A percentile compares a stretch with the other conserved stretches of the same genome.
Conservation (phyloP, 352 stramenopile species). For the Phytophthora cryptogea region DNA sequence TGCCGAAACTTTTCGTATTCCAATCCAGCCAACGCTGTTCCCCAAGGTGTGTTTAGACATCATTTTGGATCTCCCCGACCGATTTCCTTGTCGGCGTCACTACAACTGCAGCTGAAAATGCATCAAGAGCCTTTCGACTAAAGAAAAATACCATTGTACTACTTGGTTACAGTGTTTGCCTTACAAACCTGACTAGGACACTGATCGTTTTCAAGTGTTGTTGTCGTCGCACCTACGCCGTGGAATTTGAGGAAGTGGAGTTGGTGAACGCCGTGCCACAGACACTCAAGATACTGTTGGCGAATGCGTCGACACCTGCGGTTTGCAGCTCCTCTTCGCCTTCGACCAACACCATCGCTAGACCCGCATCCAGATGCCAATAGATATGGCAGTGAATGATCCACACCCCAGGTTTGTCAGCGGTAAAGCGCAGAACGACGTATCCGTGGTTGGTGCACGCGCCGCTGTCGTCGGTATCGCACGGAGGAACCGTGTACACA, state of each 20-base stretch:
- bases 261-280: slow-evolving; percentile 22
- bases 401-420: slow-evolving; percentile 41
- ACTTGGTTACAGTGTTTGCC: slow-evolving; percentile 1
- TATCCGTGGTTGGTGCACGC: slow-evolving; percentile 28
- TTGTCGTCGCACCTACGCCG: slow-evolving; percentile 12
- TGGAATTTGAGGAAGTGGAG: slow-evolving; percentile 27
- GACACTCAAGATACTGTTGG: slow-evolving; percentile 29
- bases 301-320: slow-evolving; percentile 19
- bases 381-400: slow-evolving; percentile 50
- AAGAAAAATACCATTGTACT: not conserved
- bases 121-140: not conserved
- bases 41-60: slow-evolving; percentile 25
- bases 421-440: slow-evolving; percentile 36
- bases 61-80: slow-evolving; percentile 12
- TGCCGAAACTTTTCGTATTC: slow-evolving; percentile 14
- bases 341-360: slow-evolving; percentile 34
- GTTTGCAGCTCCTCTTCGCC: slow-evolving; percentile 22
- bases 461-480: slow-evolving; percentile 15
- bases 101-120: not conserved
- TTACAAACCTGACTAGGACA: not conserved
- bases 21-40: slow-evolving; percentile 24
- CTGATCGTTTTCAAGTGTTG: not conserved
- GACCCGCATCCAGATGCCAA: slow-evolving; percentile 35
- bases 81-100: slow-evolving; percentile 7
- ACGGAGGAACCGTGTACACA: slow-evolving; percentile 36